Base-by-base conservation (phyloP, 768 basidiomycete genomes). In the Trametes villosa region DNA sequence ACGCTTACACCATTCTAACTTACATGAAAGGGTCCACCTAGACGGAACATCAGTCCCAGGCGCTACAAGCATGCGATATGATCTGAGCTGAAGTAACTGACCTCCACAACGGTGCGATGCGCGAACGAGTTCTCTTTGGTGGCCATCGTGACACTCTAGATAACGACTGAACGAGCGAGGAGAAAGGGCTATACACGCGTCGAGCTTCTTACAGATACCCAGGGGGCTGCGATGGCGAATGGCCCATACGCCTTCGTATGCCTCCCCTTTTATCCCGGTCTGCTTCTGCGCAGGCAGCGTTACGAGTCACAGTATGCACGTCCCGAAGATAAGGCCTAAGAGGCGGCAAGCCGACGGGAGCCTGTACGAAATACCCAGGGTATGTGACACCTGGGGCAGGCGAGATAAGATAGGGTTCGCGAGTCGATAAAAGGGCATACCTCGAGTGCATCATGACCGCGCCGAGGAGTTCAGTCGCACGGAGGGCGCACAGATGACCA, bases 21-120 rank as follows among this genome's bases (percentile, higher is more conserved):
- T 66, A 89, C 86, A 84, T 67, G 68, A 89, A 88, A 1, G 89
- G 88, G 69, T 91, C 87, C 51, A 89, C 80, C 87, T 88, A 22
- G 18, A 36, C 9, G 4, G 13, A 34, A 2, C 31, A 22, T 3
- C 15, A 31, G 6, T 13, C 5, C 30, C 17, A 6, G 4, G 2
- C 18, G 2, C 29, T 13, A 17, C 6, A n/a, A n/a, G n/a, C n/a
- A n/a, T n/a, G n/a, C n/a, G n/a, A n/a, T n/a, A n/a, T n/a, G n/a
- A n/a, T n/a, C n/a, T n/a, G n/a, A n/a, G n/a, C n/a, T n/a, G n/a
- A n/a, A n/a, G n/a, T n/a, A n/a, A 62, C 61, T 82, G 20, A 86
- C 86, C 72, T 82, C 71, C 56, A 89, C 77, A 34, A 88, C 63
- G 26, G 83, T 87, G 11, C 83, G 85, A 66, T 86, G 81, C 9